Percentiles rank a stretch among this genome's conserved stretches.
Conservation (phyloP, 768 basidiomycete genomes). For the Auricularia auricula-judae region DNA sequence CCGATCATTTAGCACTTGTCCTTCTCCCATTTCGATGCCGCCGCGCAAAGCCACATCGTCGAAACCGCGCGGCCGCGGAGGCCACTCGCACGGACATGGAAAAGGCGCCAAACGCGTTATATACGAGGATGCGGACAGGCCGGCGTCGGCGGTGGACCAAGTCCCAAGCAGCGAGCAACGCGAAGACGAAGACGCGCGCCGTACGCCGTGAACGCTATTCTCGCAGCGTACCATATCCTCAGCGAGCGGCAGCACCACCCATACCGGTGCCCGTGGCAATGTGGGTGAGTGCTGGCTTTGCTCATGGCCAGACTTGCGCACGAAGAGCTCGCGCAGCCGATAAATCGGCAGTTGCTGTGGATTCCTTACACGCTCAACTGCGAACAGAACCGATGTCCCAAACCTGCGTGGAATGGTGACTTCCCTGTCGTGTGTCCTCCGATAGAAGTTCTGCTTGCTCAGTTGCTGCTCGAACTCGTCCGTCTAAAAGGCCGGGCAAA, state of each 20-base stretch:
- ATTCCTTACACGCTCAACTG: no score
- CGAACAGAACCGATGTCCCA: no score
- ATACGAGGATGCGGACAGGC: slow-evolving; percentile 29
- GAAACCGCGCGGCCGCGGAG: not conserved
- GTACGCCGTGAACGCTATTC: slow-evolving; percentile 1
- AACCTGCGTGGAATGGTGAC: no score
- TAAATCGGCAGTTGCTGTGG: no score
- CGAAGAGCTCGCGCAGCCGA: no score
- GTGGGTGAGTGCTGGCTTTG: slow-evolving; percentile 59
- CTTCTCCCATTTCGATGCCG: not conserved
- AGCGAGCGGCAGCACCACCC: not conserved
- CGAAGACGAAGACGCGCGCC: slow-evolving; percentile 18
- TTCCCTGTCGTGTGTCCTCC: no score
- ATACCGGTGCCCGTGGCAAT: slow-evolving; percentile 76
- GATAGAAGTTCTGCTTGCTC: no score
- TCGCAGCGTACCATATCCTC: not conserved
- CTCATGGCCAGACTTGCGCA: not conserved
- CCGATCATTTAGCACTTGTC: not conserved
- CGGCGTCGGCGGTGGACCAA: slow-evolving; percentile 48
- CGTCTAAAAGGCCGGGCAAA: no score
- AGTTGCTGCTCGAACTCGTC: no score
- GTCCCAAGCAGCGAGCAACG: slow-evolving; percentile 26
- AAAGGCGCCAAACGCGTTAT: not conserved
- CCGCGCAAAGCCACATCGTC: not conserved
- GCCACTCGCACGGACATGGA: not conserved